Percentiles rank a stretch among this genome's conserved stretches.
Evolutionary conservation across 192 early-diverging fungal genomes (phyloP).

Genomic region (Backusella mclennaniae): DNA sequence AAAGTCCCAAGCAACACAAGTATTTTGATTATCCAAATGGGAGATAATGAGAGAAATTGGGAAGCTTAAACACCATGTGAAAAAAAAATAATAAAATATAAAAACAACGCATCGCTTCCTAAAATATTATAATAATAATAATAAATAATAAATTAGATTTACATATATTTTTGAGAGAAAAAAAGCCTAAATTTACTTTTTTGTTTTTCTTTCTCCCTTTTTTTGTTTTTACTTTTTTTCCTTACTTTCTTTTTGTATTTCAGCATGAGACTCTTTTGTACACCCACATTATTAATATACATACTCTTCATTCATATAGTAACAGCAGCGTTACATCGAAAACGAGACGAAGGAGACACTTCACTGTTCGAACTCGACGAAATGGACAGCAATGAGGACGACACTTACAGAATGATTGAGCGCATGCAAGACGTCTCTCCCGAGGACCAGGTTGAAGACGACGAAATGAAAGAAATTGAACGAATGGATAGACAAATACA

Average conservation of each 20-base stretch:
- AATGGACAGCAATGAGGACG: not conserved
- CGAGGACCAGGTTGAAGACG: not conserved
- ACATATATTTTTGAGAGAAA: not conserved
- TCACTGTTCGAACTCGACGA: slow-evolving; percentile 4
- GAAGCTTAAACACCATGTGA: slow-evolving; percentile 2
- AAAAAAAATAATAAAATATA: not conserved
- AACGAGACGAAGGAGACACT: slow-evolving; percentile 5
- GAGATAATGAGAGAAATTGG: not conserved
- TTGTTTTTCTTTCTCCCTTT: not conserved
- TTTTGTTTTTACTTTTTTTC: not conserved
- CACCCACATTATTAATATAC: not conserved
- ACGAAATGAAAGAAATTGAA: slow-evolving; percentile 15
- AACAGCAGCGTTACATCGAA: not conserved
- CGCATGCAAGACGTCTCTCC: not conserved
- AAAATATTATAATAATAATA: not conserved
- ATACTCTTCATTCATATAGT: not conserved
- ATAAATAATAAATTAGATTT: slow-evolving; percentile 1
- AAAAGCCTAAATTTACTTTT: not conserved
- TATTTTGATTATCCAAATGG: not conserved
- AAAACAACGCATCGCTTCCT: not conserved
- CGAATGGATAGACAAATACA: slow-evolving; percentile 8
- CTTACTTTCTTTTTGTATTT: not conserved
- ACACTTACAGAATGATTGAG: slow-evolving; percentile 1
- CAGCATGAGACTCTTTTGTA: slow-evolving; percentile 2
- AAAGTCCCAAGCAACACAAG: not conserved